Conservation (phyloP, 306 rosid species). For the Dalbergia cochinchinensis region DNA sequence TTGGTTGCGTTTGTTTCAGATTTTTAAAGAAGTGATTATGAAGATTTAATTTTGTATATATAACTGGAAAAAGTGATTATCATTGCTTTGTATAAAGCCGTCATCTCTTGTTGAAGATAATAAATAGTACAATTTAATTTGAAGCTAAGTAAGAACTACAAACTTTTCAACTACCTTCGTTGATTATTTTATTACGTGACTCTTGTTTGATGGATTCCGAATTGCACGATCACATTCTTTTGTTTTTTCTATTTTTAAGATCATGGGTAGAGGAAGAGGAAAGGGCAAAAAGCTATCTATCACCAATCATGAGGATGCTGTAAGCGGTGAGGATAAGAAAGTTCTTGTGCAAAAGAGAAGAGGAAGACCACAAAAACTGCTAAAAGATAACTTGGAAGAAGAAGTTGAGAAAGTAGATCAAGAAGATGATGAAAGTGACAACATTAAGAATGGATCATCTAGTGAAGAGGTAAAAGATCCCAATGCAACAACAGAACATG, state of each 20-base stretch:
- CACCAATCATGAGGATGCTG: constrained; percentile 49
- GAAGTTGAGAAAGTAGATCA: constrained; percentile 42
- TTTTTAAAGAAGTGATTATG: too few species aligned
- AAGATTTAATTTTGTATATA: too few species aligned
- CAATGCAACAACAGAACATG: constrained; percentile 26
- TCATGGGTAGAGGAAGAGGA: constrained; percentile 66
- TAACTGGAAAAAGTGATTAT: too few species aligned
- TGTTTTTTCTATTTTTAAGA: constrained; percentile 41
- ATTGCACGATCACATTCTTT: constrained; percentile 48
- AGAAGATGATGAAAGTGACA: constrained; percentile 47
- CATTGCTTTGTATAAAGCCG: too few species aligned
- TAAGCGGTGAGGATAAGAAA: constrained; percentile 55
- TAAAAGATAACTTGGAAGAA: constrained; percentile 57
- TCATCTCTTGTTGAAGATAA: too few species aligned
- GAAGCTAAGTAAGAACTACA: too few species aligned
- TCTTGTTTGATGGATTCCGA: constrained; percentile 48
- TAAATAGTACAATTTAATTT: too few species aligned
- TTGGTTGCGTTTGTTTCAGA: too few species aligned
- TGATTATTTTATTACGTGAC: not conserved
- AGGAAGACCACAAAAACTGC: constrained; percentile 55
- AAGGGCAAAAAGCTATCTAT: constrained; percentile 53
- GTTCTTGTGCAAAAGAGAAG: constrained; percentile 52
- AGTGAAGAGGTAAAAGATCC: constrained; percentile 42
- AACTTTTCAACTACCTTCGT: not conserved
- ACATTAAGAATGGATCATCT: constrained; percentile 41